Conservation (phyloP, 176 grass and related monocot species). For the Avena eriantha region DNA sequence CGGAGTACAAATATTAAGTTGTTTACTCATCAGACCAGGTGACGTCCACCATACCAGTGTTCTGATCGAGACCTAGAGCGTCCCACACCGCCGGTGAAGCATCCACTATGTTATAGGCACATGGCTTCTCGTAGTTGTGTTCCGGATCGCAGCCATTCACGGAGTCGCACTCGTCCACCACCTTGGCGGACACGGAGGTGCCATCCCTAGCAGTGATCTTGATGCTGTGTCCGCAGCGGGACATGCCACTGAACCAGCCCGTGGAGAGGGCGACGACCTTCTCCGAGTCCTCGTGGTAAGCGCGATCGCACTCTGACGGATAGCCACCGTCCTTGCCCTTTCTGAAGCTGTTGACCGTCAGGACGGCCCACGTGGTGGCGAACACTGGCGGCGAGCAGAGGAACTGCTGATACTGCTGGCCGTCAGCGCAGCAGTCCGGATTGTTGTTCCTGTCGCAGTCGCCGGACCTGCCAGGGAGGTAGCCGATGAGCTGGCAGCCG, state of each 20-base stretch:
- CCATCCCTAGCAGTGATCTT: slow-evolving; percentile 41
- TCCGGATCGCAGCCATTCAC: slow-evolving; percentile 27
- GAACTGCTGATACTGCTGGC: slow-evolving; percentile 33
- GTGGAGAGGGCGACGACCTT: slow-evolving; percentile 48
- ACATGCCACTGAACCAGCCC: slow-evolving; percentile 35
- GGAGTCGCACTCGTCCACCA: slow-evolving; percentile 66
- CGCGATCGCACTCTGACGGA: slow-evolving; percentile 34
- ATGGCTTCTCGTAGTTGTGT: slow-evolving; percentile 48
- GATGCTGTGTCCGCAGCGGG: slow-evolving; percentile 30
- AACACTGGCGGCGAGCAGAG: slow-evolving; percentile 37
- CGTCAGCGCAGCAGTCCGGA: slow-evolving; percentile 39
- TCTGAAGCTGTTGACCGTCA: slow-evolving; percentile 52
- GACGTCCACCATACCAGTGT: slow-evolving; percentile 29
- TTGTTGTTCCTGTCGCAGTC: slow-evolving; percentile 38
- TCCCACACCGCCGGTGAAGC: slow-evolving; percentile 57
- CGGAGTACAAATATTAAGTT: not conserved
- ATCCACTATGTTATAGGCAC: slow-evolving; percentile 49
- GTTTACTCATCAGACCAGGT: not conserved
- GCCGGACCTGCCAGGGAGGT: not conserved
- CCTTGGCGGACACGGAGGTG: slow-evolving; percentile 44
- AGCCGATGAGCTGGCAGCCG: not conserved
- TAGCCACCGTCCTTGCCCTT: slow-evolving; percentile 38
- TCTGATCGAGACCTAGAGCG: slow-evolving; percentile 44
- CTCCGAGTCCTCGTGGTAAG: slow-evolving; percentile 40
- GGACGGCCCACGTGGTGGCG: slow-evolving; percentile 1